Evolutionary conservation across 257 asterid species (phyloP).

Genomic region (Rauvolfia tetraphylla): DNA sequence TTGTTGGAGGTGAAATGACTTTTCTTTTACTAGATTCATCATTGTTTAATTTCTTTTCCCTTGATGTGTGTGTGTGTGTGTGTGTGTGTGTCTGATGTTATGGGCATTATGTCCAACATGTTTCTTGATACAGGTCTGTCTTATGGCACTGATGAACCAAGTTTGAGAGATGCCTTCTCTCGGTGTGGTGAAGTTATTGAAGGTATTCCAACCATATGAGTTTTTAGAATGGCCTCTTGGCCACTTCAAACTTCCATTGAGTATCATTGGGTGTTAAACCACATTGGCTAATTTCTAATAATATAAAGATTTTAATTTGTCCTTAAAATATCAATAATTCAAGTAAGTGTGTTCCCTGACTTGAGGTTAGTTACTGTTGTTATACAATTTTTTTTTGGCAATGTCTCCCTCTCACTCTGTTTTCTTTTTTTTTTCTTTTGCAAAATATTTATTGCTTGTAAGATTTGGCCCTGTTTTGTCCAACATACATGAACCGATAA

Average conservation of each 20-base stretch:
- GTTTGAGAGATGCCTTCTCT: conserved; percentile 67
- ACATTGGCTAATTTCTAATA: not conserved
- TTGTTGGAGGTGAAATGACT: conserved; percentile 66
- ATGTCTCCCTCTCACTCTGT: not conserved
- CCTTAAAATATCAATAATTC: not conserved
- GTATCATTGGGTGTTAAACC: not conserved
- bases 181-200: conserved; percentile 72
- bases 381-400: not conserved
- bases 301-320: not conserved
- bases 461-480: not conserved
- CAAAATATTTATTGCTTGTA: not conserved
- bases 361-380: not conserved
- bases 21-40: conserved; percentile 8
- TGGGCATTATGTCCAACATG: not conserved
- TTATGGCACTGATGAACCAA: conserved; percentile 56
- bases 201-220: conserved; percentile 33
- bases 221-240: not conserved
- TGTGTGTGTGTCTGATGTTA: not conserved
- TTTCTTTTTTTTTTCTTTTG: not conserved
- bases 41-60: not conserved
- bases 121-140: conserved; percentile 59
- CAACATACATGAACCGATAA: not conserved
- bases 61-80: no score
- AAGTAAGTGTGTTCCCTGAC: not conserved
- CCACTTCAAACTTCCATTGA: not conserved